Percentiles rank a stretch among this genome's conserved stretches.
phyloP scores from a whole-genome alignment of 73 alveolate species.

The Paraurostyla sp. region DNA sequence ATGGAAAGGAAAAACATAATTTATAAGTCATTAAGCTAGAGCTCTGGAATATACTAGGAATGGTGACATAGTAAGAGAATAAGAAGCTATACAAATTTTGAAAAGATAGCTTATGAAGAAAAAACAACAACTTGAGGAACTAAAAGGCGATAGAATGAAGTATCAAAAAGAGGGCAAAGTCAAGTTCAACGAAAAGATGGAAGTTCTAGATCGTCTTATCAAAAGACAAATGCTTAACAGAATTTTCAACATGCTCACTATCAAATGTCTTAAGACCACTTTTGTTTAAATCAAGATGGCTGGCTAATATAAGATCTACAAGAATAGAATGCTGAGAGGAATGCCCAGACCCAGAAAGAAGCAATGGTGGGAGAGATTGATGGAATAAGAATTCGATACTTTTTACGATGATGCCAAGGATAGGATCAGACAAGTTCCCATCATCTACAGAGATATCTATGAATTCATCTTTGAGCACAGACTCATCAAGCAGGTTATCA shows the following conservation, averaged over 20 bases:
- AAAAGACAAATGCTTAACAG: not conserved
- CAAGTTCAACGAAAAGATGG: not conserved
- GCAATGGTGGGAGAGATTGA: constrained; percentile 51
- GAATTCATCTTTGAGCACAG: constrained; percentile 45
- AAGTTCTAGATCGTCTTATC: not conserved
- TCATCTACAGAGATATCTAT: constrained; percentile 13
- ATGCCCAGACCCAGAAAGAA: constrained; percentile 41
- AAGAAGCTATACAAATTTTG: not conserved
- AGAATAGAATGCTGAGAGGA: not conserved
- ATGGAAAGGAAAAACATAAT: constrained; percentile 3
- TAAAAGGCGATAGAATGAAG: not conserved
- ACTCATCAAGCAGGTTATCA: not conserved
- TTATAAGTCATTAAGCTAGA: not conserved
- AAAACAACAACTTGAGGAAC: not conserved
- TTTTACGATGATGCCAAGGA: constrained; percentile 47
- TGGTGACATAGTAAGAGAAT: not conserved
- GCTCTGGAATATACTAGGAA: not conserved
- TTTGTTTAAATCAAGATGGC: not conserved
- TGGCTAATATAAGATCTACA: not conserved
- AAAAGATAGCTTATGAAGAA: not conserved
- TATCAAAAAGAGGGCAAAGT: not conserved
- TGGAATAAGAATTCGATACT: constrained; percentile 29
- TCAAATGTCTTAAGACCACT: not conserved
- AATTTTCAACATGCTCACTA: not conserved
- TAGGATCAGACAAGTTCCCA: not conserved